Conservation (phyloP, 768 basidiomycete genomes). For the Suillus discolor region DNA sequence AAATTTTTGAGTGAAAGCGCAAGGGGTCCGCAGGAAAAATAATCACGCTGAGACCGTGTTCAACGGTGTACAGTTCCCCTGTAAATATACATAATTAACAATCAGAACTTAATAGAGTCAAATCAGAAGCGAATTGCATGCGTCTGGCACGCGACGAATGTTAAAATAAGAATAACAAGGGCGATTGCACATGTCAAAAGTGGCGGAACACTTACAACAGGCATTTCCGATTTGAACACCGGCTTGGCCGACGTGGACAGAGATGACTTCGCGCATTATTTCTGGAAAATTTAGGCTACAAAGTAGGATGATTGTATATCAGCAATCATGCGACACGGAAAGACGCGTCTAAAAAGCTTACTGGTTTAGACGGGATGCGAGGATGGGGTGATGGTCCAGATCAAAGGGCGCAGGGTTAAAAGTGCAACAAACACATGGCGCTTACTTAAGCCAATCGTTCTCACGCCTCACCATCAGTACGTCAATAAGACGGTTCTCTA, state of each 20-base stretch:
- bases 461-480: constrained; percentile 23
- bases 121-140: constrained; percentile 20
- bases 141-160: constrained; percentile 1
- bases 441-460: constrained; percentile 31
- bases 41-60: constrained; percentile 92
- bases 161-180: neutral
- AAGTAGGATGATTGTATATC: neutral
- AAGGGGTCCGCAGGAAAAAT: constrained; percentile 10
- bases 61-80: constrained; percentile 99
- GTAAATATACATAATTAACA: constrained; percentile 28
- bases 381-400: constrained; percentile 29
- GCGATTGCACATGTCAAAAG: constrained; percentile 6
- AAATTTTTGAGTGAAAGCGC: constrained; percentile 19
- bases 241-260: constrained; percentile 98
- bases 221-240: constrained; percentile 98
- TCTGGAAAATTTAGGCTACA: constrained; percentile 16
- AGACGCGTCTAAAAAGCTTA: constrained; percentile 32
- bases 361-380: constrained; percentile 28
- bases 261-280: constrained; percentile 95
- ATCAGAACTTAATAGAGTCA: constrained; percentile 1
- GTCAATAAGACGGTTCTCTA: constrained; percentile 6
- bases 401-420: constrained; percentile 43
- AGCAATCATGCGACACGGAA: constrained; percentile 23
- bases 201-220: constrained; percentile 74
- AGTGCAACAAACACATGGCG: constrained; percentile 36